Base-by-base conservation (phyloP, 768 basidiomycete species). In the Amanita molliuscula region DNA sequence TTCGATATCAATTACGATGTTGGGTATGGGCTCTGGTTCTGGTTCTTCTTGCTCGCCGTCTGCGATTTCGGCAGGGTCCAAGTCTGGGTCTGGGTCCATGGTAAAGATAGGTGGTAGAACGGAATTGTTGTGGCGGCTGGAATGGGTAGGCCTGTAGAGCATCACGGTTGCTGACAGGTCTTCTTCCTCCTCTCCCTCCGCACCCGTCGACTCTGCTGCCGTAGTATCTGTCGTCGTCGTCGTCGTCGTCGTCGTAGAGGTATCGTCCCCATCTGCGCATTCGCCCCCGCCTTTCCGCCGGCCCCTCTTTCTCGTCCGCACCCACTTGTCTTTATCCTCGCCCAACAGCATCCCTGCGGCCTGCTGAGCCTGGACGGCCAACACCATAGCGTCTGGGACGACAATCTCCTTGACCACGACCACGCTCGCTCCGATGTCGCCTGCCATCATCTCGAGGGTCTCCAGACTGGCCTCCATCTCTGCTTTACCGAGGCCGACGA, bases 371-470 rank as follows among this genome's bases (percentile, higher is more conserved):
- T 59, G 62, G 49, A 71, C 64, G 28, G 70, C 54, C 20, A 63
- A 65, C 37, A 71, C 68, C 56, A 83, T 66, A 9, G 68, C 72
- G 0, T 73, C 74, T 0, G 83, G 82, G 0, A 92, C 80, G 57
- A 87, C 84, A 25, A 95, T 80, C 61, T 93, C 89, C 67, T 89
- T 90, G 13, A 93, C 84, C 25, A 96, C 80, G 43, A 93, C 81
- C 50, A 96, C 90, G 21, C 88, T 88, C 0, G 90, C 94, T 1
- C 91, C 92, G 35, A 97, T 85, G 61, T 95, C 92, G 21, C 84
- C 81, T 0, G 93, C 92, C 94, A 98, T 98, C 71, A 80, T 81
- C 62, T 88, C 88, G 11, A 98, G 78, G 0, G 93, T 95, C 58
- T 83, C 81, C 34, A 98, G 67, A 2, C 86, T 90, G 56, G 77